phyloP scores from a whole-genome alignment of 192 early-diverging fungal species.

The Coemansia pectinata region DNA sequence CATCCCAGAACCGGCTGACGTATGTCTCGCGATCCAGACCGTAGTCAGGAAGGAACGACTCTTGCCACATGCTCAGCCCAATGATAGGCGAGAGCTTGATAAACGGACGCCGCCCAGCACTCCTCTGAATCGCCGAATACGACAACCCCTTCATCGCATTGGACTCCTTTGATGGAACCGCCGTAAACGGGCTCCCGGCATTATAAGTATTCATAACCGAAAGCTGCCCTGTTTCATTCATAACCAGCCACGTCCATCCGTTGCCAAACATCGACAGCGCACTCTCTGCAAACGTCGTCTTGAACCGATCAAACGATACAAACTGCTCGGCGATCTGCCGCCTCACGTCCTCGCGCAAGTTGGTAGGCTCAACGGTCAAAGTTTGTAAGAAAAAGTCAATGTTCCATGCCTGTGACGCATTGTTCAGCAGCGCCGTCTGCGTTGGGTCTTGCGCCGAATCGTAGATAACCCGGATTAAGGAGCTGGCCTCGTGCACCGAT shows the following conservation, averaged over 20 bases:
- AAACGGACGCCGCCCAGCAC: slow-evolving; percentile 21
- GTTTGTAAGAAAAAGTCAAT: slow-evolving; percentile 55
- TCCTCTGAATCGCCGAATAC: slow-evolving; percentile 28
- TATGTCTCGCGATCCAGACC: slow-evolving; percentile 42
- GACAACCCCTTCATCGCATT: slow-evolving; percentile 14
- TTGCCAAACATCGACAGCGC: slow-evolving; percentile 55
- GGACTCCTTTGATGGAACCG: slow-evolving; percentile 20
- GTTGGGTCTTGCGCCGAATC: slow-evolving; percentile 34
- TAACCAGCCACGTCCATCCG: slow-evolving; percentile 58
- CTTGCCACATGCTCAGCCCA: slow-evolving; percentile 57
- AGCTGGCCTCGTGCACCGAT: slow-evolving; percentile 40
- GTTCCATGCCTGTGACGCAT: slow-evolving; percentile 59
- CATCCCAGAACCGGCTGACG: slow-evolving; percentile 51
- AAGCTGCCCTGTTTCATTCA: slow-evolving; percentile 33
- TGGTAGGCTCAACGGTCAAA: slow-evolving; percentile 24
- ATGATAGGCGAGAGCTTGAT: slow-evolving; percentile 40
- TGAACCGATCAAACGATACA: slow-evolving; percentile 45
- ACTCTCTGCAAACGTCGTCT: slow-evolving; percentile 26
- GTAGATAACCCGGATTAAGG: slow-evolving; percentile 34
- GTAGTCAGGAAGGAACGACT: slow-evolving; percentile 54
- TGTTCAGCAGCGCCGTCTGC: slow-evolving; percentile 39
- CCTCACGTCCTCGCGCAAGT: slow-evolving; percentile 24
- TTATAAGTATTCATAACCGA: slow-evolving; percentile 56
- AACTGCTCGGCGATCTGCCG: slow-evolving; percentile 37
- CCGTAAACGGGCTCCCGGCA: slow-evolving; percentile 42